Conservation (phyloP, 1,139 yeast genomes). For the Yamadazyma mexicana region DNA sequence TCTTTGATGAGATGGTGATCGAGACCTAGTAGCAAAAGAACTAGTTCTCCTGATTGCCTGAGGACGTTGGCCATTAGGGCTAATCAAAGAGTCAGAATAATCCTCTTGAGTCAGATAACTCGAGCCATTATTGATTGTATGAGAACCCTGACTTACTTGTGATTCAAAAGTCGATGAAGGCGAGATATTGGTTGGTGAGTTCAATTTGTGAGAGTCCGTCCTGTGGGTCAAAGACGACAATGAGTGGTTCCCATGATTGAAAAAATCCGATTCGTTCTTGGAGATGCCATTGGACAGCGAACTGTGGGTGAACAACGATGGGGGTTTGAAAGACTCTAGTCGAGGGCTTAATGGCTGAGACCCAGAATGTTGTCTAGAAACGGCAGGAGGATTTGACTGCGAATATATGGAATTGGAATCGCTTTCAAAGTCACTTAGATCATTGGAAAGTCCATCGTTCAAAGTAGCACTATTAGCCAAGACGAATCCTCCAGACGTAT, state of each 20-base stretch:
- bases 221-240: slow-evolving; percentile 28
- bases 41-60: slow-evolving; percentile 9
- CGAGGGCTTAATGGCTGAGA: slow-evolving; percentile 12
- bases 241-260: slow-evolving; percentile 15
- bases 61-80: slow-evolving; percentile 8
- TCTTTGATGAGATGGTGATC: slow-evolving; percentile 22
- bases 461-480: slow-evolving; percentile 19
- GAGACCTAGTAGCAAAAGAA: slow-evolving; percentile 13
- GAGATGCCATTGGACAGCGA: neutral
- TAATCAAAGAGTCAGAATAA: neutral
- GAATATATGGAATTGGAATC: slow-evolving; percentile 22
- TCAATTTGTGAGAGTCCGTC: slow-evolving; percentile 28
- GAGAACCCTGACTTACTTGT: slow-evolving; percentile 7
- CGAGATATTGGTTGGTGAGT: slow-evolving; percentile 23
- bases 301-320: slow-evolving; percentile 13
- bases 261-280: slow-evolving; percentile 6
- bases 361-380: neutral
- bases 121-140: neutral
- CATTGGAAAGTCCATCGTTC: slow-evolving; percentile 17
- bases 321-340: slow-evolving; percentile 11
- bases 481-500: slow-evolving; percentile 23
- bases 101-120: neutral
- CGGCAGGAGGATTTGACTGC: slow-evolving; percentile 10
- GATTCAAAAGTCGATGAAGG: slow-evolving; percentile 15
- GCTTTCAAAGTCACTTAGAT: slow-evolving; percentile 24